Evolutionary conservation across 1,284 basidiomycete species (phyloP).

Genomic region (Ustilago cynodontis): DNA sequence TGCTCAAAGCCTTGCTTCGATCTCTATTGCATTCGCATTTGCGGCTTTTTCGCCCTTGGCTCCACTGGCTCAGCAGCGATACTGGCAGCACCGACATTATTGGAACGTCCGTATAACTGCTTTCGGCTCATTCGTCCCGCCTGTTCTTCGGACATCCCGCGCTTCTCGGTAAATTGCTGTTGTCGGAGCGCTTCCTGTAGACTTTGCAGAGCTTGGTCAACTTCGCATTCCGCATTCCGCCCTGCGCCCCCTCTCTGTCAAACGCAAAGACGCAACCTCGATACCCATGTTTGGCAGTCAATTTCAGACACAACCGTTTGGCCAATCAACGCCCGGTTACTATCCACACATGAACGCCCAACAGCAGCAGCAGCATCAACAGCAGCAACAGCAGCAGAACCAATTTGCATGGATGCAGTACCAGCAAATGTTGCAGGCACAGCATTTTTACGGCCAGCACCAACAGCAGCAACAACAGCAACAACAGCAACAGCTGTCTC

Average conservation of each 20-base stretch:
- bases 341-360: slow-evolving; percentile 45
- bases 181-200: background rate
- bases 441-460: slow-evolving; percentile 48
- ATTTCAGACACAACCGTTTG: slow-evolving; percentile 55
- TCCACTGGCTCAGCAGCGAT: background rate
- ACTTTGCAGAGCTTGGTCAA: background rate
- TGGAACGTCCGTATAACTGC: background rate
- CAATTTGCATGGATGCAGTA: slow-evolving; percentile 63
- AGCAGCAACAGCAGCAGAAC: slow-evolving; percentile 46
- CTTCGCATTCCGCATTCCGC: background rate
- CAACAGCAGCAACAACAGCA: slow-evolving; percentile 29
- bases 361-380: slow-evolving; percentile 46
- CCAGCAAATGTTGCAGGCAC: slow-evolving; percentile 62
- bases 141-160: background rate
- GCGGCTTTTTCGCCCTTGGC: background rate
- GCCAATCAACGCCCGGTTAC: slow-evolving; percentile 56
- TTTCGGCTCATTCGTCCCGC: background rate
- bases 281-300: slow-evolving; percentile 51
- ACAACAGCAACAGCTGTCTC: slow-evolving; percentile 19
- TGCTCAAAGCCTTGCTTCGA: background rate
- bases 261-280: background rate
- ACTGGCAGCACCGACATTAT: background rate
- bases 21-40: background rate
- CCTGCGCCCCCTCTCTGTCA: background rate
- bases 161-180: background rate